Base-by-base conservation (phyloP, 192 early-diverging fungal species). In the Coemansia sp. region DNA sequence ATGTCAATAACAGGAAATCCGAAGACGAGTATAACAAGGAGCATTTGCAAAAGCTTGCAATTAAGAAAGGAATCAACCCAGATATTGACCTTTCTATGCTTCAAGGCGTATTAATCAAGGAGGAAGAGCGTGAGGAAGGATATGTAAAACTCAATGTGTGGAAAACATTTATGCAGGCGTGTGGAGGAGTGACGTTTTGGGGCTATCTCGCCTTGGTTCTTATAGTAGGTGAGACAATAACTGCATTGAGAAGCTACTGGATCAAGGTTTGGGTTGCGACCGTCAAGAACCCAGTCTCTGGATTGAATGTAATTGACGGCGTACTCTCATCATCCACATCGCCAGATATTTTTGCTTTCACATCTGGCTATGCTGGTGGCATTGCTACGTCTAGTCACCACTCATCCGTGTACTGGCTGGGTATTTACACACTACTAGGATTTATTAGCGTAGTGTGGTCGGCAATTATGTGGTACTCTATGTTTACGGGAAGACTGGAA, bases 41-140 rank as follows among this genome's bases (percentile, higher is more conserved):
- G 3, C 26, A 26, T 26, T 26, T 26, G 3, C 26, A 26, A 3
- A 26, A 26, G 26, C 26, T 26, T 26, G 26, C 26, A 26, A 3
- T 3, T 3, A 26, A 26, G 3, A 26, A 3, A 26, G 26, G 26
- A 26, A 26, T 26, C 26, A 3, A 26, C 26, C 3, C 26, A 2
- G 26, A 26, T 26, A 3, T 3, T 26, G 26, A 26, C 3, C 13
- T 61, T 26, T 57, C 69, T 1, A 56, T 39, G 16, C 21, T 73
- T 63, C 52, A 80, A 60, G 84, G 85, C 32, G 83, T 90, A 62
- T 79, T 97, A 26, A 26, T 26, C 3, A 26, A 26, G 26, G 26
- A 26, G 26, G 26, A 98, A 75, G 90, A 92, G 67, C 87, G 87
- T 50, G 90, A 86, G 9, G 83, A 83, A 11, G 96, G 96, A 0